Evolutionary conservation across 495 filamentous ascomycete species (phyloP).

Genomic region (Penicillium flavigenum): DNA sequence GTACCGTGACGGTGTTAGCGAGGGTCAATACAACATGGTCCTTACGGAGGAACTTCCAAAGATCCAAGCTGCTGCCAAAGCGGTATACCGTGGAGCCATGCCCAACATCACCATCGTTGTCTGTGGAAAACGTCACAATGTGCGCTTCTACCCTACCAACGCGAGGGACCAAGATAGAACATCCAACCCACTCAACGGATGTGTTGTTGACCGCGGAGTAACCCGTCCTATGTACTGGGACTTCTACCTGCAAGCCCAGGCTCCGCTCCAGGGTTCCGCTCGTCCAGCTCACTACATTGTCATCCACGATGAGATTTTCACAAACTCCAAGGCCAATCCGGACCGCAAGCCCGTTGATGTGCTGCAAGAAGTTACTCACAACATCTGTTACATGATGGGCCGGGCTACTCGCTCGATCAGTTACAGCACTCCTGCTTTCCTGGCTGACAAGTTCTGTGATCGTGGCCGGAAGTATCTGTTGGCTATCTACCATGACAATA

Average conservation of each 20-base stretch:
- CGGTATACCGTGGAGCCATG: constrained; percentile 40
- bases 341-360: constrained; percentile 47
- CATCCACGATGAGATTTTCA: constrained; percentile 67
- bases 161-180: constrained; percentile 52
- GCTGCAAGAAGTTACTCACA: constrained; percentile 62
- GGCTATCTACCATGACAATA: constrained; percentile 14
- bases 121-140: constrained; percentile 85
- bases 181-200: constrained; percentile 65
- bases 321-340: constrained; percentile 24
- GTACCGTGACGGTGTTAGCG: constrained; percentile 84
- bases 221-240: constrained; percentile 69
- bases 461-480: constrained; percentile 63
- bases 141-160: constrained; percentile 68
- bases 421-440: constrained; percentile 69
- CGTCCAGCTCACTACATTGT: constrained; percentile 72
- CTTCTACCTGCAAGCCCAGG: constrained; percentile 79
- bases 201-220: constrained; percentile 79
- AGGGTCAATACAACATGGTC: constrained; percentile 68
- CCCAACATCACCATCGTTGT: constrained; percentile 48
- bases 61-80: constrained; percentile 55
- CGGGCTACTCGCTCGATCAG: constrained; percentile 76
- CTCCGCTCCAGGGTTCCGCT: constrained; percentile 77
- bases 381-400: constrained; percentile 71
- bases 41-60: constrained; percentile 48
- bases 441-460: constrained; percentile 74